Percentiles rank a stretch among this genome's conserved stretches.
Conservation (phyloP, 495 filamentous ascomycete species). For the Monascus purpureus region DNA sequence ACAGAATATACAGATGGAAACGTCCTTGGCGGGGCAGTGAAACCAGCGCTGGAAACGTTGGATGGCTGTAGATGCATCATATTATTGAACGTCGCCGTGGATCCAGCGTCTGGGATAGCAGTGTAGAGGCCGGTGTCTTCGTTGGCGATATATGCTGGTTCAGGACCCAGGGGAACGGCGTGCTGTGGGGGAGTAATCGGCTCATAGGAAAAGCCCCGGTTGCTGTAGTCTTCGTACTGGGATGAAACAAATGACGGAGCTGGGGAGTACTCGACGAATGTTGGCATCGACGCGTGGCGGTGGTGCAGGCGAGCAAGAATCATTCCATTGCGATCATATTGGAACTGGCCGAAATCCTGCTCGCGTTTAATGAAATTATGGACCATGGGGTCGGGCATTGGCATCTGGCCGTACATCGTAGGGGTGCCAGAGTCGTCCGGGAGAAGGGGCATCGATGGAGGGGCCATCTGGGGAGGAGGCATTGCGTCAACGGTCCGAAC, state of each 20-base stretch:
- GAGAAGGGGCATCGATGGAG: constrained; percentile 62
- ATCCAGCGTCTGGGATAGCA: constrained; percentile 71
- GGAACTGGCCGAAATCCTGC: constrained; percentile 56
- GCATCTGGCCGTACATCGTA: constrained; percentile 57
- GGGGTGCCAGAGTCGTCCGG: constrained; percentile 67
- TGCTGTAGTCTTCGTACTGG: constrained; percentile 93
- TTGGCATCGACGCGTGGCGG: constrained; percentile 91
- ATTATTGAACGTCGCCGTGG: constrained; percentile 44
- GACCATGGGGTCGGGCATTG: constrained; percentile 43
- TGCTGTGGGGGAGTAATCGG: constrained; percentile 93
- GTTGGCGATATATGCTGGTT: constrained; percentile 94
- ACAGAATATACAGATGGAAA: constrained; percentile 82
- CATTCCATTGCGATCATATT: constrained; percentile 86
- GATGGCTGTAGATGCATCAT: constrained; percentile 89
- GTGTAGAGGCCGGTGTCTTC: constrained; percentile 94
- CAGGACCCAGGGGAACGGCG: constrained; percentile 56
- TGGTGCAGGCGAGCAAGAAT: constrained; percentile 69
- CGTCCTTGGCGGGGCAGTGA: constrained; percentile 47
- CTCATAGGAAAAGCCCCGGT: constrained; percentile 89
- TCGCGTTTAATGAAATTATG: constrained; percentile 71
- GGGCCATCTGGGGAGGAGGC: constrained; percentile 62
- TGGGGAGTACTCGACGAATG: constrained; percentile 94
- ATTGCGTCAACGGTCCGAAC: constrained; percentile 83
- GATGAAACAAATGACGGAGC: constrained; percentile 96
- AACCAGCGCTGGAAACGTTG: constrained; percentile 65